Base-by-base conservation (phyloP, 305 asterid genomes). In the Andrographis paniculata region DNA sequence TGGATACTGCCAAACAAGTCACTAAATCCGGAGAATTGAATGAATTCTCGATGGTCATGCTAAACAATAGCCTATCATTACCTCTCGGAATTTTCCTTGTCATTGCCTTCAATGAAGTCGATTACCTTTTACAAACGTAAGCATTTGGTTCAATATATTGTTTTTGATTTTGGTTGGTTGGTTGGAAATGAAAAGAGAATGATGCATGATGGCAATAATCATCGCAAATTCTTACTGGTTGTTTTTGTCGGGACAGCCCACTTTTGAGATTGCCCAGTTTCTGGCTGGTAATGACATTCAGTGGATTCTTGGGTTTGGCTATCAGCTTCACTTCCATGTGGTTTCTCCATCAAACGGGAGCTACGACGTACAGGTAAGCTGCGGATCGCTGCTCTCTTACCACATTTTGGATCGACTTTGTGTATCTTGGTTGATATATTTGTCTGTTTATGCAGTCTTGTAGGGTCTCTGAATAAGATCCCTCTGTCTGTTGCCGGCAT, bases 301-400 rank as follows among this genome's bases (percentile, higher is more conserved):
- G 97, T 56, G 97, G 97, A 52, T 66, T 81, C 56, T 63, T 81
- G 86, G 97, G 97, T 20, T 69, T 84, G 45, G 95, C 88, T 3
- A 88, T 88, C 64, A 88, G 97, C 78, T 84, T 83, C 70, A 80
- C 96, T 33, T 87, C 96, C 45, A 80, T 87, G 96, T 87, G 96
- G 96, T 87, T 87, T 74, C 95, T 87, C 55, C 97, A 79, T 79
- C 97, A 88, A 77, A 88, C 97, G 1, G 84, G 94, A 58, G 94
- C 94, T 55, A 88, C 97, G 35, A 84, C 95, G 8, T 87, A 87
- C 71, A 79, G 97, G 97, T 87, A 17, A 45, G 38, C n/a, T 13
- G 14, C n/a, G n/a, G n/a, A n/a, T n/a, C n/a, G n/a, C n/a, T n/a
- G n/a, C n/a, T n/a, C n/a, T n/a, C n/a, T n/a, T n/a, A 24, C 30